Evolutionary conservation across 2,329 filamentous ascomycete genomes (phyloP).

Genomic region (Fonsecaea nubica): DNA sequence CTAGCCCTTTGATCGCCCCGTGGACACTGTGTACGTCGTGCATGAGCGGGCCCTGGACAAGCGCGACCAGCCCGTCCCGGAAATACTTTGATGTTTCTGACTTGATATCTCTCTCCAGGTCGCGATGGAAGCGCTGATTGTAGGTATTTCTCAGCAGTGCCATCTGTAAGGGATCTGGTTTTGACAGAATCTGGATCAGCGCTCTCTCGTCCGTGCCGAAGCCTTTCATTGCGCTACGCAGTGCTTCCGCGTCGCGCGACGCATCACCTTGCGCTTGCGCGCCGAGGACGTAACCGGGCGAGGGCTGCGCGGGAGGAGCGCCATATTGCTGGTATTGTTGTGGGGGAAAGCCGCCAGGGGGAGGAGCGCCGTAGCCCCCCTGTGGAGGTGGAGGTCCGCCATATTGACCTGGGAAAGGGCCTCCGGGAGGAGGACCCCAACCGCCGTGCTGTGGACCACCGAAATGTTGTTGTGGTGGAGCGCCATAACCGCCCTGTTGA

Average conservation of each 20-base stretch:
- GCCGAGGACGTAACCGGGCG: constrained; percentile 72
- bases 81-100: constrained; percentile 79
- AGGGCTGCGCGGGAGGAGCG: constrained; percentile 68
- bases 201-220: constrained; percentile 86
- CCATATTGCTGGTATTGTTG: constrained; percentile 36
- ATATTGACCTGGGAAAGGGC: constrained; percentile 43
- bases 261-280: constrained; percentile 71
- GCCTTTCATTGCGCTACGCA: constrained; percentile 88
- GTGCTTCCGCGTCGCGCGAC: constrained; percentile 69
- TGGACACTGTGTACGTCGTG: constrained; percentile 75
- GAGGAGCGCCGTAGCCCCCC: constrained; percentile 37
- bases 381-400: constrained; percentile 37
- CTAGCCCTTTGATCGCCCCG: constrained; percentile 75
- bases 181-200: constrained; percentile 72
- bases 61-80: constrained; percentile 73
- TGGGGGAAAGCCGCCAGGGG: constrained; percentile 46
- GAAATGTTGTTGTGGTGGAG: constrained; percentile 17
- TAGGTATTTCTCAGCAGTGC: constrained; percentile 72
- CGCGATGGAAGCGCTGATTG: constrained; percentile 67
- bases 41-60: constrained; percentile 78
- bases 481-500: constrained; percentile 24
- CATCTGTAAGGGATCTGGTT: constrained; percentile 79
- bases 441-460: constrained; percentile 21
- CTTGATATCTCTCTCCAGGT: constrained; percentile 76
- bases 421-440: constrained; percentile 31